Evolutionary conservation across 1,139 yeast species (phyloP), one percentile per base, ranked within the genome.

Genomic region (Blastobotrys arbuscula): DNA sequence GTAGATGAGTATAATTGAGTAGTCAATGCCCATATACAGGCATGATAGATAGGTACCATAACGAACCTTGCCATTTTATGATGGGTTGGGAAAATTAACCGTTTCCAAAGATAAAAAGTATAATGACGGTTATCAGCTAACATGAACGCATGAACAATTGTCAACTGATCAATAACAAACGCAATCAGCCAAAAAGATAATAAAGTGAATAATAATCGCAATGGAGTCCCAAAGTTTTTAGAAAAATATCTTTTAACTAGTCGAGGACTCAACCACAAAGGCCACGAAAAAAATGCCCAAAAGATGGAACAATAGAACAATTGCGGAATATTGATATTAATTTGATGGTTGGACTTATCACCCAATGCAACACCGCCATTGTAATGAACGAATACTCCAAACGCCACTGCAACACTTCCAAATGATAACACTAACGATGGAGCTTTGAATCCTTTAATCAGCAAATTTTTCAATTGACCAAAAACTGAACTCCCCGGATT

Each of bases 91-190:
- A 53, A 37, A 37, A 62, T 56, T 16, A 90, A 59, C 51, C 77
- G 77, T 50, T 79, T 77, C 78, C 85, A 87, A 35, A 92, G 69
- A 67, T 92, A 94, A 63, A 92, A 92, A 0, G 96, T 82, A 63
- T 81, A 88, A 64, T 92, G 98, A 55, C 98, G 79, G 67, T 94
- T 94, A 64, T 94, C 99, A 0, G 98, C 95, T 44, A 90, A 72
- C 38, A 92, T 66, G 65, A 90, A 94, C 10, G 97, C 97, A 63
- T 94, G 98, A 3, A 82, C 82, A 9, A 83, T 72, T 0, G 96
- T 85, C 61, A 77, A 83, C 47, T 73, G 71, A 37, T 79, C 73
- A 33, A 88, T 75, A 1, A 79, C 61, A 24, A 69, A 56, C 53
- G 71, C 72, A 30, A 88, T 79, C 0, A 66, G n/a, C 53, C 56